Evolutionary conservation across 352 stramenopile genomes (phyloP).

Genomic region (Albugo candida): DNA sequence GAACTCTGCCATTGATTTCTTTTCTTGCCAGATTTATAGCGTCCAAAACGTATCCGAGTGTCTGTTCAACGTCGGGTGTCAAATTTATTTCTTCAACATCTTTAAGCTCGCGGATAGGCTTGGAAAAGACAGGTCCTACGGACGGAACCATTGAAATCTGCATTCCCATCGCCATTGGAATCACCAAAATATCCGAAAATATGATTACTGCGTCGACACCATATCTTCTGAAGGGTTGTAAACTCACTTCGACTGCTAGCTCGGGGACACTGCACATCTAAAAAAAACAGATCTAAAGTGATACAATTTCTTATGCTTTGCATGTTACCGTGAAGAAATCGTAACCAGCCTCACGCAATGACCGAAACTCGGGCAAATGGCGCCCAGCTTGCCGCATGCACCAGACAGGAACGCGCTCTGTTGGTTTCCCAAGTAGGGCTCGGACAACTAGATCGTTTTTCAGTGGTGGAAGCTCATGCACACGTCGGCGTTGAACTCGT

Average conservation of each 20-base stretch:
- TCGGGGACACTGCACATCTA: conserved; percentile 73
- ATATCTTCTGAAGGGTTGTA: conserved; percentile 89
- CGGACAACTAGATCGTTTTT: conserved; percentile 83
- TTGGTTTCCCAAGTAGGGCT: conserved; percentile 67
- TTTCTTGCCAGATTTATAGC: conserved; percentile 86
- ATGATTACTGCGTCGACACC: conserved; percentile 95
- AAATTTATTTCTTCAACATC: conserved; percentile 84
- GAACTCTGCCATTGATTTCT: conserved; percentile 80
- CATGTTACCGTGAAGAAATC: conserved; percentile 71
- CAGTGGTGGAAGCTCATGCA: conserved; percentile 55
- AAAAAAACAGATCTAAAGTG: neutral
- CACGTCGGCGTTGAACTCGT: no score
- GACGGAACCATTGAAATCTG: conserved; percentile 91
- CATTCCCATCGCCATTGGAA: conserved; percentile 93
- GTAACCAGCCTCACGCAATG: conserved; percentile 60
- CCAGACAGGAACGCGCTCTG: conserved; percentile 88
- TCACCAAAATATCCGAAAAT: conserved; percentile 98
- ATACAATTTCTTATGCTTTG: neutral
- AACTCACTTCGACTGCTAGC: conserved; percentile 89
- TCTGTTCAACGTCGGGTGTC: conserved; percentile 81
- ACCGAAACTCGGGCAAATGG: conserved; percentile 76
- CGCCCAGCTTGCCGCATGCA: conserved; percentile 94
- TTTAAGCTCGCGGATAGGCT: conserved; percentile 55
- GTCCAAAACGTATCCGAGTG: conserved; percentile 89
- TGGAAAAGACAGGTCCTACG: conserved; percentile 74